Base-by-base conservation (phyloP, 305 asterid genomes). In the Nicotiana rustica region DNA sequence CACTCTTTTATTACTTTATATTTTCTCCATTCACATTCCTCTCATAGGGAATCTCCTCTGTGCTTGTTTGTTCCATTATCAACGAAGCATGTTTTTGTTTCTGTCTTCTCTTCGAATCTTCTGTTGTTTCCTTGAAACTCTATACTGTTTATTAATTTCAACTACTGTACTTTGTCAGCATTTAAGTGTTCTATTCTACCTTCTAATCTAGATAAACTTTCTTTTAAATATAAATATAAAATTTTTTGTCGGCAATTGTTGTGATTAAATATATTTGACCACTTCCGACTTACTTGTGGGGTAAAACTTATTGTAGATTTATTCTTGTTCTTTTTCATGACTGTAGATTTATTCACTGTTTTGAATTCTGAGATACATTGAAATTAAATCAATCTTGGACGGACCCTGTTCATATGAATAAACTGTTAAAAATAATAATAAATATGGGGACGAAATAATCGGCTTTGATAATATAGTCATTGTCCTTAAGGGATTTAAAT, bases 101-200 rank as follows among this genome's bases (percentile, higher is more conserved):
- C 80, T 29, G 80, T 75, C 80, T 75, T 41, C 65, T 29, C 4
- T 75, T 75, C 80, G 80, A 75, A 75, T 75, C 80, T 75, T 75
- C 65, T 75, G 80, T 75, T 75, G 60, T 75, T 75, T 73, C 80
- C 59, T 75, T 52, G 80, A 75, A 29, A 21, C 36, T 52, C 17
- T 49, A 49, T 73, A 36, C 10, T 75, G 29, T 75, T 52, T 75
- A 38, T 52, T 52, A 25, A 75, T 52, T 14, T 38, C 80, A 52
- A 75, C 65, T 25, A 49, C 29, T 52, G 6, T 75, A 29, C 7
- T 75, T 75, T 75, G 80, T 75, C 80, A 52, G 14, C 6, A 75
- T 75, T 75, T 61, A 52, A 75, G 80, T 25, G 80, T 75, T 75
- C 80, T 52, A 52, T 52, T 75, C 80, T 52, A 29, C 47, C 55